Evolutionary conservation across 306 rosid genomes (phyloP).

Genomic region (Morella rubra): DNA sequence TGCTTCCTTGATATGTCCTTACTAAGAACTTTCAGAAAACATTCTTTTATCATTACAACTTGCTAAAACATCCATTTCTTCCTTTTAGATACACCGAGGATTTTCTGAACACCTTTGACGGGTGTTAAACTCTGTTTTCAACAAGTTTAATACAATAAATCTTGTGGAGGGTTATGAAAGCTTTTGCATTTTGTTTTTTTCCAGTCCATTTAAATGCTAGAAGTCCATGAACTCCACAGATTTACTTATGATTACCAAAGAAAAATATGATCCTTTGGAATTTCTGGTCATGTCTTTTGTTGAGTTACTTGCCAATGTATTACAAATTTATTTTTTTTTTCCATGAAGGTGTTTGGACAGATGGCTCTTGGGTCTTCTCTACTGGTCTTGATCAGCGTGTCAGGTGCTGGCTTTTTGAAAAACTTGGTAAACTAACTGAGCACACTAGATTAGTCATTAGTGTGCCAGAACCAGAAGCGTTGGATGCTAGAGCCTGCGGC

Average conservation of each 20-base stretch:
- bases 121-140: no score
- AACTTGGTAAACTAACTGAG: slow-evolving; percentile 54
- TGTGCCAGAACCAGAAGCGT: slow-evolving; percentile 94
- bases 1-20: not conserved
- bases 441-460: slow-evolving; percentile 59
- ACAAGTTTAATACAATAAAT: not conserved
- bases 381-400: slow-evolving; percentile 97
- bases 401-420: slow-evolving; percentile 74
- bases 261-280: slow-evolving; percentile 6
- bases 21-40: not conserved
- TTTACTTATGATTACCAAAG: not conserved
- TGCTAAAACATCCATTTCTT: not conserved
- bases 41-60: not conserved
- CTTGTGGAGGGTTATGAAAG: not conserved
- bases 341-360: slow-evolving; percentile 91
- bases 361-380: slow-evolving; percentile 90
- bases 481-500: slow-evolving; percentile 74
- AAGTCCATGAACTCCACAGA: not conserved
- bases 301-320: not conserved
- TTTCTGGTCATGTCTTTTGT: slow-evolving; percentile 14
- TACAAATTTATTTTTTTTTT: slow-evolving; percentile 24
- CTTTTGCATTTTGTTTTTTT: not conserved
- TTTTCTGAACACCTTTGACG: not conserved
- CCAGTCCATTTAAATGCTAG: not conserved
- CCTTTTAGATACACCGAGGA: not conserved